Evolutionary conservation across 2,329 filamentous ascomycete genomes (phyloP), one percentile per base, ranked within the genome.

Genomic region (Diaporthe capsici): DNA sequence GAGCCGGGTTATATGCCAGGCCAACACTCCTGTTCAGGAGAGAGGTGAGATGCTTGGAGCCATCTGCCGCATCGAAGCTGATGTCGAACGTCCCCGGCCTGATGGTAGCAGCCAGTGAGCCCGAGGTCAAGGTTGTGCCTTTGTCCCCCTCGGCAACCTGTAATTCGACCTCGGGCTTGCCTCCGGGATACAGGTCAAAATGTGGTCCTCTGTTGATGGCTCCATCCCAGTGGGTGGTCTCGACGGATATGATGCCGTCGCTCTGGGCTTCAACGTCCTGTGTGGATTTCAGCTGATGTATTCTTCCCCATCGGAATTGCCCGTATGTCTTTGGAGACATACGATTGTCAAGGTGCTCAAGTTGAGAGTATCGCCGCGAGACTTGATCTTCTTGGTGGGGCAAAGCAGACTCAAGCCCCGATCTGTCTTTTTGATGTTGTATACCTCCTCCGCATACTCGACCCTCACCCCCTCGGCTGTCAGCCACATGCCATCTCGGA

Each of bases 401-500:
- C 90, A 92, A 0, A 92, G 83, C 22, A 92, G 85, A 34, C 85
- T 88, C 65, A 92, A 74, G 9, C 87, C 87, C 77, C 87, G 88
- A 8, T 85, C 85, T 71, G 85, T 87, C 67, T 86, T 82, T 6
- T 85, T 87, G 71, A 89, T 84, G 12, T 87, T 86, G 80, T 91
- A 89, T 22, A 93, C 85, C 76, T 93, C 91, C 82, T 93, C 92
- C 47, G 92, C 92, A 79, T 93, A 93, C 80, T 93, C 90, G 37
- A 92, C 87, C 68, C 87, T 86, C 81, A 92, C 88, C 76, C 88
- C 89, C 82, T 91, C 89, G 74, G 89, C 90, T 57, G 88, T 87
- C 67, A 93, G 85, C 92, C 92, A 94, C 92, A 93, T 92, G 78
- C 89, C 89, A 88, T 92, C 90, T 78, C 90, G 89, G 79, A 92